phyloP scores from a whole-genome alignment of 371 early-diverging fungal species.

The Mortierella sp. region DNA sequence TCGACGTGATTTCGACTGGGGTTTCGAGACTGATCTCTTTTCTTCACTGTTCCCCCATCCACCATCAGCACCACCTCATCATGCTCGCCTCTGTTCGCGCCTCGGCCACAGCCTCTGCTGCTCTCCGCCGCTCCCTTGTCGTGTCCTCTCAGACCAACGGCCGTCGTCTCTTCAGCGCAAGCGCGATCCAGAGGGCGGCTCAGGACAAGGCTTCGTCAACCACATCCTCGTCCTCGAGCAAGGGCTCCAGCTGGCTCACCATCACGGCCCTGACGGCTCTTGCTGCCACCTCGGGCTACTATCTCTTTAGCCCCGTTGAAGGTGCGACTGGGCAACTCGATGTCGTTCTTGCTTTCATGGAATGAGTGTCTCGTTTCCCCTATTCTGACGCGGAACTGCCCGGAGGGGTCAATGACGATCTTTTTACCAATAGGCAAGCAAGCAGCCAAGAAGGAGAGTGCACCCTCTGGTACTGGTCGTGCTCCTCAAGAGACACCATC shows the following conservation, averaged over 20 bases:
- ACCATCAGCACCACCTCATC: constrained; percentile 4
- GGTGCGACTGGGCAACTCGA: constrained; percentile 18
- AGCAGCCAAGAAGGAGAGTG: constrained; percentile 25
- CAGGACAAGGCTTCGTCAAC: constrained; percentile 15
- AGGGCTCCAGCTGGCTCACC: constrained; percentile 48
- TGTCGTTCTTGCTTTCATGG: too few species aligned
- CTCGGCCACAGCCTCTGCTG: constrained; percentile 16
- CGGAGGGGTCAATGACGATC: neutral
- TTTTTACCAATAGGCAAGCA: constrained; percentile 5
- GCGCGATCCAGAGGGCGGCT: constrained; percentile 31
- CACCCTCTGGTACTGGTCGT: neutral
- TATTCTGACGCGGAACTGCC: neutral
- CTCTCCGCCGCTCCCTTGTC: constrained; percentile 25
- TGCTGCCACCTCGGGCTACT: constrained; percentile 52
- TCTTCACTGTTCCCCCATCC: neutral
- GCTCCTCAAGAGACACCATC: constrained; percentile 16
- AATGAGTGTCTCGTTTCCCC: neutral
- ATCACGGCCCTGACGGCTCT: constrained; percentile 41
- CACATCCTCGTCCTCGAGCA: constrained; percentile 1
- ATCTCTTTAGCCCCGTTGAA: constrained; percentile 51
- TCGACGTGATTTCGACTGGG: neutral
- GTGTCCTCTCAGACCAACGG: constrained; percentile 12
- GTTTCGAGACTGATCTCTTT: neutral
- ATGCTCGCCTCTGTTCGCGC: constrained; percentile 42
- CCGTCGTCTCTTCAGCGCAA: constrained; percentile 36